A percentile compares a stretch with the other conserved stretches of the same genome.
Conservation (phyloP, 2,329 filamentous ascomycete genomes). For the Exophiala calicioides region DNA sequence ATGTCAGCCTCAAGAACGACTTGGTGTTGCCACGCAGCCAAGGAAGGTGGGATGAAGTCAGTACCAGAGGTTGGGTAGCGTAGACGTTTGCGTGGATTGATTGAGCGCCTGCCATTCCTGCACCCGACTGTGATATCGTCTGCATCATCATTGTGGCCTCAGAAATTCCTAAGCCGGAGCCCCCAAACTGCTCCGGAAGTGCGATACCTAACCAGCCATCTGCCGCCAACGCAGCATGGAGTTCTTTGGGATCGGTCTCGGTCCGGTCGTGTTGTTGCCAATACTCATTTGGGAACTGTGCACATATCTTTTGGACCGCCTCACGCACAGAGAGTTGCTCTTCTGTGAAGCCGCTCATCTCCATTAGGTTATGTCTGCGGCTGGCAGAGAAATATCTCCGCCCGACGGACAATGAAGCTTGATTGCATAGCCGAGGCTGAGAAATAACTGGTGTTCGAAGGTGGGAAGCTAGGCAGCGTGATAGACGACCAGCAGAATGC, state of each 20-base stretch:
- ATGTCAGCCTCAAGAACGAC: no score
- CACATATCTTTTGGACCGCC: constrained; percentile 67
- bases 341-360: constrained; percentile 69
- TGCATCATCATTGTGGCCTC: constrained; percentile 89
- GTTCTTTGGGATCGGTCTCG: constrained; percentile 70
- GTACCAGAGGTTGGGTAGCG: constrained; percentile 68
- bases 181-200: constrained; percentile 71
- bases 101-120: constrained; percentile 72
- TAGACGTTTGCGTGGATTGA: constrained; percentile 69
- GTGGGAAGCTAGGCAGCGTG: constrained; percentile 1
- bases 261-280: constrained; percentile 74
- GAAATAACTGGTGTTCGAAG: constrained; percentile 2
- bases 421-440: constrained; percentile 19
- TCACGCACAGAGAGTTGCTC: constrained; percentile 73
- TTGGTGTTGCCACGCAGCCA: no score
- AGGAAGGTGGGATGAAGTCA: no score
- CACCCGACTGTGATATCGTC: constrained; percentile 74
- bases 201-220: constrained; percentile 83
- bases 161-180: constrained; percentile 70
- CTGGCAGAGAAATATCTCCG: constrained; percentile 20
- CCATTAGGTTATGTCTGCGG: constrained; percentile 57
- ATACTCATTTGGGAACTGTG: constrained; percentile 71
- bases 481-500: constrained; percentile 2
- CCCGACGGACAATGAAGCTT: background rate
- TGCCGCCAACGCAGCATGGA: constrained; percentile 72